Evolutionary conservation across 257 asterid genomes (phyloP), one percentile per base, ranked within the genome.

Genomic region (Ocimum tenuiflorum): DNA sequence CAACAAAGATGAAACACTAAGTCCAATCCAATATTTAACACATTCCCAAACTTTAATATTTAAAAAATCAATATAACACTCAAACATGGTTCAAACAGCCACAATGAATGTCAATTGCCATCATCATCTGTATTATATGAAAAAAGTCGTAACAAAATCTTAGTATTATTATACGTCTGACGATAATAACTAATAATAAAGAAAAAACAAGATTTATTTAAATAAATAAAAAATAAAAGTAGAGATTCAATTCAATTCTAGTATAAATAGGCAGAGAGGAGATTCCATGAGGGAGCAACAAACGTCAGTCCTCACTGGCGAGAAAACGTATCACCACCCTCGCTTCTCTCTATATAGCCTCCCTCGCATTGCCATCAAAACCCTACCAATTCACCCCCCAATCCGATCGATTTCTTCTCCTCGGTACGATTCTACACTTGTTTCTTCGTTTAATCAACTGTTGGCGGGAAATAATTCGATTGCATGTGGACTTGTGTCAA

Each of bases 261-360:
- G 31, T 73, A 78, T 75, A 78, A 75, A 78, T 70, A 73, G 70
- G 72, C 57, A 31, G 47, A 45, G 20, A 63, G 51, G 78, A 60
- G 54, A 39, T 22, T 41, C 60, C 48, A 58, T 46, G 79, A 68
- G 77, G 48, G 76, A 55, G 74, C 68, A 50, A 43, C 74, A 33
- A 68, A 61, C 86, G 81, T 50, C 72, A 75, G 79, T 70, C 79
- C 55, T 67, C 56, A 58, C 76, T 46, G 74, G 69, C 81, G 77
- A 68, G 61, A 77, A 68, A 58, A 48, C 82, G 75, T 62, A 68
- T 35, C 68, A 13, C 27, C 76, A 63, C 82, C 77, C 79, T 70
- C 80, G 61, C 76, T 46, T 63, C 74, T 75, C 31, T 27, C 31
- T 17, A 15, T 47, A 38, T 23, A 47, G 52, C 22, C 61, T 33